phyloP scores from a whole-genome alignment of 1,139 yeast species.

The Yamadazyma aaseri region DNA sequence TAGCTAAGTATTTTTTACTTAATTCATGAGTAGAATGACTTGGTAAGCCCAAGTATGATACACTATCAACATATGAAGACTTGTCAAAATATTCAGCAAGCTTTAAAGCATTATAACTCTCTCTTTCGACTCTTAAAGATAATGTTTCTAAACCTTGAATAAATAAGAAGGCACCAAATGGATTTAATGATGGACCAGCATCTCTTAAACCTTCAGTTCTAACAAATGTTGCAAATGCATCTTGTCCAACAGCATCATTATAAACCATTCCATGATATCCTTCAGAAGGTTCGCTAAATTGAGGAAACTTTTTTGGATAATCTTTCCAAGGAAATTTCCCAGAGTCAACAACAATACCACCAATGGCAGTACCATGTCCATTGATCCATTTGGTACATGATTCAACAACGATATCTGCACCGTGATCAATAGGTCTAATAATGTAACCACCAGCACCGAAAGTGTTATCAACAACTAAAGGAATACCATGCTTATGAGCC shows the following conservation, averaged over 20 bases:
- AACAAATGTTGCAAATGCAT: constrained; percentile 76
- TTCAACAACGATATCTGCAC: constrained; percentile 83
- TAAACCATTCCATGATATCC: constrained; percentile 89
- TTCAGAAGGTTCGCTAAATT: constrained; percentile 84
- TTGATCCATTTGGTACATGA: constrained; percentile 99
- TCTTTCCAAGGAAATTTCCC: constrained; percentile 92
- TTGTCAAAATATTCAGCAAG: constrained; percentile 76
- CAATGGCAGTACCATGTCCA: constrained; percentile 95
- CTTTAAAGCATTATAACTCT: constrained; percentile 77
- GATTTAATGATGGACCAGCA: constrained; percentile 85
- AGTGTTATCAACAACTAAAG: constrained; percentile 94
- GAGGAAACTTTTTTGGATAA: constrained; percentile 86
- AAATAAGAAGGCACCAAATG: constrained; percentile 82
- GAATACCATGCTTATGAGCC: constrained; percentile 87
- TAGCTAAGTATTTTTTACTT: constrained; percentile 73
- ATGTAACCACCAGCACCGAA: constrained; percentile 96
- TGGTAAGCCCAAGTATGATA: constrained; percentile 86
- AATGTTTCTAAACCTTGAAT: constrained; percentile 92
- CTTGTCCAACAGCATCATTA: constrained; percentile 77
- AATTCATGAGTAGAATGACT: constrained; percentile 79
- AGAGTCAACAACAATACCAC: constrained; percentile 85
- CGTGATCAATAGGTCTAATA: constrained; percentile 80
- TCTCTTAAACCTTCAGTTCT: constrained; percentile 90
- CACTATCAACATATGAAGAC: constrained; percentile 77
- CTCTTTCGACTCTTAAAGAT: constrained; percentile 91